Percentiles rank a stretch among this genome's conserved stretches.
phyloP scores from a whole-genome alignment of 495 filamentous ascomycete species.

The Xylaria longipes region DNA sequence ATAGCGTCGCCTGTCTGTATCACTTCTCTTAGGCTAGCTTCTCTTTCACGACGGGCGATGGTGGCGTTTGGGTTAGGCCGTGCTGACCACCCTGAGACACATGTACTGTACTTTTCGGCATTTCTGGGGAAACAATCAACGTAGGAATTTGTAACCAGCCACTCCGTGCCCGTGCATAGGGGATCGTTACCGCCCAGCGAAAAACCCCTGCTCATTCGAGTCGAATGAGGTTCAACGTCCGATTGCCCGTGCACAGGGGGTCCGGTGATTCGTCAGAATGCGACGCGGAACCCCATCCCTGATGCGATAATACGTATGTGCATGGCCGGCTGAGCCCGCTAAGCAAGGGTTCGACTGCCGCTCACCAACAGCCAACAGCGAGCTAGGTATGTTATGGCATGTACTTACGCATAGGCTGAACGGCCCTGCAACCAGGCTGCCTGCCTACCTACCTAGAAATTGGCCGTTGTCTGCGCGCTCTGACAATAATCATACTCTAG shows the following conservation, averaged over 20 bases:
- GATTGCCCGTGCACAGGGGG: neutral
- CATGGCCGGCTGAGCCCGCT: neutral
- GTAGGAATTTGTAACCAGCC: neutral
- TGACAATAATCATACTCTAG: neutral
- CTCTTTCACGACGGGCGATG: neutral
- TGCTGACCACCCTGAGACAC: slow-evolving; percentile 2
- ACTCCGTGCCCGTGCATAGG: neutral
- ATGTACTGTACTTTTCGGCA: slow-evolving; percentile 12
- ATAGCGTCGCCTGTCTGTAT: neutral
- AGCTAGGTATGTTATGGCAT: neutral
- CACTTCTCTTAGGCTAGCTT: neutral
- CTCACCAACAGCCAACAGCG: neutral
- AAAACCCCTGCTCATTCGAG: slow-evolving; percentile 3
- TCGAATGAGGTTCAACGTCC: slow-evolving; percentile 14
- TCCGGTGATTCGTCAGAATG: slow-evolving; percentile 10
- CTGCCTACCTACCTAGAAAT: slow-evolving; percentile 1
- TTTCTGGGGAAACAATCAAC: neutral
- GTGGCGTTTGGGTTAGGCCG: neutral
- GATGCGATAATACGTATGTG: neutral
- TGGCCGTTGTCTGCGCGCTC: neutral
- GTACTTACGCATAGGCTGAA: neutral
- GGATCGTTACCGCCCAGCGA: neutral
- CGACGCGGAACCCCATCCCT: slow-evolving; percentile 17
- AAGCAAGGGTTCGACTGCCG: slow-evolving; percentile 4
- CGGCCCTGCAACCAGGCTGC: neutral